phyloP scores from a whole-genome alignment of 2,329 filamentous ascomycete species.

The Sclerotinia subarctica region DNA sequence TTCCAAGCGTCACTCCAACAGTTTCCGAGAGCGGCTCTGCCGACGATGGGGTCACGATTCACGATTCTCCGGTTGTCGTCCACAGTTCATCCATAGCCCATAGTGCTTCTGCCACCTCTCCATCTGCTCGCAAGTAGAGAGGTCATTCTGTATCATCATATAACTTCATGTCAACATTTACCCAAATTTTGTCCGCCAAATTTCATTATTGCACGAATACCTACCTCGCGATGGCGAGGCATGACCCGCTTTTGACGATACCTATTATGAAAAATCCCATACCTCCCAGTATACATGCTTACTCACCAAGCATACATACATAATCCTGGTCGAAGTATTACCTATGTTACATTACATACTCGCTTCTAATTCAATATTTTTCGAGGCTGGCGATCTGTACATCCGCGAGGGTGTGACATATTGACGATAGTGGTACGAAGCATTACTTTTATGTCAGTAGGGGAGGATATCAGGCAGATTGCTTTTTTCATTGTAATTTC shows the following conservation, averaged over 20 bases:
- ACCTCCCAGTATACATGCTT: slow-evolving; percentile 31
- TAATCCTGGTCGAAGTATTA: slow-evolving; percentile 30
- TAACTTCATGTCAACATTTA: slow-evolving; percentile 23
- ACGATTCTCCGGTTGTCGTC: slow-evolving; percentile 37
- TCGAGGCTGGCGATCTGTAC: slow-evolving; percentile 34
- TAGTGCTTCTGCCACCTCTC: slow-evolving; percentile 29
- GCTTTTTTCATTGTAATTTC: slow-evolving; percentile 33
- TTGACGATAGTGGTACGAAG: slow-evolving; percentile 32
- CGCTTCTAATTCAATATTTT: slow-evolving; percentile 34
- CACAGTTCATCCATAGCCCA: slow-evolving; percentile 26
- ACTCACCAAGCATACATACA: slow-evolving; percentile 34
- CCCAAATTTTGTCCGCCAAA: slow-evolving; percentile 20
- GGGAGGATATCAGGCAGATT: slow-evolving; percentile 35
- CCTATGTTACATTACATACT: slow-evolving; percentile 31
- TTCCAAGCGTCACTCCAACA: slow-evolving; percentile 33
- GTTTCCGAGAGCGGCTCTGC: slow-evolving; percentile 38
- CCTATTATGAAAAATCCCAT: slow-evolving; percentile 23
- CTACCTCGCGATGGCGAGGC: slow-evolving; percentile 24
- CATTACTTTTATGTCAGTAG: slow-evolving; percentile 35
- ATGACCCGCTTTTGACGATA: slow-evolving; percentile 29
- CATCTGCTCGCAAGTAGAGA: slow-evolving; percentile 35
- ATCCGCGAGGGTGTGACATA: slow-evolving; percentile 33
- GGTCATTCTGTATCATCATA: slow-evolving; percentile 10
- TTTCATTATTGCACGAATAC: slow-evolving; percentile 25
- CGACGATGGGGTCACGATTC: slow-evolving; percentile 37